Conservation (phyloP, 306 rosid species). For the Acacia confusa region DNA sequence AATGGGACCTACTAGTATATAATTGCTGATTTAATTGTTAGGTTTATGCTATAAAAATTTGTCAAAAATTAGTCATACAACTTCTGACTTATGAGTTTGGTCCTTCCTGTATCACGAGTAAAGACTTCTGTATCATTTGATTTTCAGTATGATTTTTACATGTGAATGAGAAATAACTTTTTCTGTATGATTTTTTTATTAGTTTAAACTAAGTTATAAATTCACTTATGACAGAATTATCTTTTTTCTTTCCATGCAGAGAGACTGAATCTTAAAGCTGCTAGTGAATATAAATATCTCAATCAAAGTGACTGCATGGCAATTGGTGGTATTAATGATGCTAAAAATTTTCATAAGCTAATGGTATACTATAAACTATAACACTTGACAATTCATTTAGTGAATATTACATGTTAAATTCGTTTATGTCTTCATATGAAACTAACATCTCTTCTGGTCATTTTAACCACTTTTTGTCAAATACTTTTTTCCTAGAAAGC, state of each 20-base stretch:
- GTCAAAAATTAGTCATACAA: background rate
- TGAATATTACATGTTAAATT: conserved; percentile 27
- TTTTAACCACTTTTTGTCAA: conserved; percentile 14
- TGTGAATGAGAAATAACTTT: conserved; percentile 6
- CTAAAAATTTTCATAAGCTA: conserved; percentile 56
- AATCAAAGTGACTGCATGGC: conserved; percentile 80
- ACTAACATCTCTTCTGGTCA: conserved; percentile 16
- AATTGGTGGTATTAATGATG: conserved; percentile 76
- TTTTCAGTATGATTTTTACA: conserved; percentile 9
- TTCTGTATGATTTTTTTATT: background rate
- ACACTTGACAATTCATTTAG: conserved; percentile 31
- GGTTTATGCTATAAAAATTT: background rate
- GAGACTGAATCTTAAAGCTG: conserved; percentile 65
- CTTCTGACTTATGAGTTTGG: background rate
- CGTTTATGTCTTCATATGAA: conserved; percentile 22
- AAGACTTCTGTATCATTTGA: conserved; percentile 24
- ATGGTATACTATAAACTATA: conserved; percentile 46
- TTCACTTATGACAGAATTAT: conserved; percentile 22
- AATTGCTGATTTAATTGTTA: background rate
- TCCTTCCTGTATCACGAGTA: background rate
- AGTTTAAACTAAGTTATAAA: conserved; percentile 1
- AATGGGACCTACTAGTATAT: background rate
- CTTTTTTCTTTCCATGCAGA: conserved; percentile 51
- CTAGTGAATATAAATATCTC: conserved; percentile 82
- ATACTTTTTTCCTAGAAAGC: conserved; percentile 59